Conservation (phyloP, 805 yeast genomes). For the Kodamaea jinghongensis region DNA sequence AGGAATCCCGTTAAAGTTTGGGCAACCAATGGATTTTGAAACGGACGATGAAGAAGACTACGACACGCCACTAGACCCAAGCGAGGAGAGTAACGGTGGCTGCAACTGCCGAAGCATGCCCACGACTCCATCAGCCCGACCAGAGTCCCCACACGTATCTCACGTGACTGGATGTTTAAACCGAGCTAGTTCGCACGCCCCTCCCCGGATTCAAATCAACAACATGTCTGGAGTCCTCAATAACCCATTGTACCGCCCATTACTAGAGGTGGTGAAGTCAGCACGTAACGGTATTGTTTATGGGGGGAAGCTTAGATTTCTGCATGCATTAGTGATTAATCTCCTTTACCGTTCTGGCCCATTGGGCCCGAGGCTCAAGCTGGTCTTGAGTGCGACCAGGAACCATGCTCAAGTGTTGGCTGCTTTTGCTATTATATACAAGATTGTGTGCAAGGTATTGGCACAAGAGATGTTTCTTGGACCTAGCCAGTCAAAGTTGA, state of each 20-base stretch:
- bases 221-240: slow-evolving; percentile 17
- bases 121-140: no score
- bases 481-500: slow-evolving; percentile 22
- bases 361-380: slow-evolving; percentile 40
- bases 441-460: slow-evolving; percentile 33
- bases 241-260: slow-evolving; percentile 24
- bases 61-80: no score
- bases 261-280: slow-evolving; percentile 35
- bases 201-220: slow-evolving; percentile 7
- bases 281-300: slow-evolving; percentile 52
- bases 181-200: slow-evolving; percentile 7
- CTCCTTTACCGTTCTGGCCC: slow-evolving; percentile 55
- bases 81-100: no score
- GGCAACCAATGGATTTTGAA: no score
- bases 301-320: slow-evolving; percentile 60
- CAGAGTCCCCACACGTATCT: no score
- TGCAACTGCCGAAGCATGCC: no score
- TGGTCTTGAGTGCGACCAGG: slow-evolving; percentile 50
- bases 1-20: no score
- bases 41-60: no score
- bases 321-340: slow-evolving; percentile 63
- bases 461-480: slow-evolving; percentile 34
- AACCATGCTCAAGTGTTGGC: slow-evolving; percentile 58
- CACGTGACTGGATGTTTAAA: slow-evolving; percentile 1
- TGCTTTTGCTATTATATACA: slow-evolving; percentile 53